Evolutionary conservation across 345 rosid genomes (phyloP).

Genomic region (Gossypioides kirkii): DNA sequence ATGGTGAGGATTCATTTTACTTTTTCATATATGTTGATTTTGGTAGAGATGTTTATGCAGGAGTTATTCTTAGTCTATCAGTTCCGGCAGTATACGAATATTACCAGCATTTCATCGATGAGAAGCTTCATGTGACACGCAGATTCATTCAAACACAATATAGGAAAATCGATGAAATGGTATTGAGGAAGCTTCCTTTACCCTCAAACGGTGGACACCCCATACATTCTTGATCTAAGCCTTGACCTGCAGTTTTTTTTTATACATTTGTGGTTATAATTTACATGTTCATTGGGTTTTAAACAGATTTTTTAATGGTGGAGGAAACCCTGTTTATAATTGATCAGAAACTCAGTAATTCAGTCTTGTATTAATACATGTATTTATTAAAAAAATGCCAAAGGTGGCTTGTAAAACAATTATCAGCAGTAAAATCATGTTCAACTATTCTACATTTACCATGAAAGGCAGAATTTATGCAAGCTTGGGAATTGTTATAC

Average conservation of each 20-base stretch:
- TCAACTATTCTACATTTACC: not conserved
- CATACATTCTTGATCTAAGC: not conserved
- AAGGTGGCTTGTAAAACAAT: not conserved
- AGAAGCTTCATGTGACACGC: slow-evolving; percentile 41
- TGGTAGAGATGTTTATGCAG: slow-evolving; percentile 29
- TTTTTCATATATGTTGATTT: slow-evolving; percentile 1
- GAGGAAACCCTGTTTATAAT: not conserved
- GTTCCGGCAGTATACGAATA: slow-evolving; percentile 66
- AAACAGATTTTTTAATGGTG: not conserved
- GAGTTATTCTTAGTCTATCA: slow-evolving; percentile 61
- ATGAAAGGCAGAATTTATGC: slow-evolving; percentile 35
- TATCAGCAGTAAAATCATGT: not conserved
- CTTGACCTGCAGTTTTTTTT: not conserved
- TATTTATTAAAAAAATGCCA: not conserved
- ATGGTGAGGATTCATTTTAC: not conserved
- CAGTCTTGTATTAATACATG: not conserved
- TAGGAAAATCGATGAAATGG: slow-evolving; percentile 45
- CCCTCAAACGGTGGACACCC: slow-evolving; percentile 21
- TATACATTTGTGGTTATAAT: not conserved
- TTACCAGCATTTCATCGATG: slow-evolving; percentile 63
- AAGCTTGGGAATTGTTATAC: slow-evolving; percentile 41
- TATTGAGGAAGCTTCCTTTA: slow-evolving; percentile 46
- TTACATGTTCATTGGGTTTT: not conserved
- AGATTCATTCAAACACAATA: slow-evolving; percentile 48
- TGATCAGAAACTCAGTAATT: not conserved